Evolutionary conservation across 208 protist genomes (phyloP).

Genomic region (Histomonas meleagridis): DNA sequence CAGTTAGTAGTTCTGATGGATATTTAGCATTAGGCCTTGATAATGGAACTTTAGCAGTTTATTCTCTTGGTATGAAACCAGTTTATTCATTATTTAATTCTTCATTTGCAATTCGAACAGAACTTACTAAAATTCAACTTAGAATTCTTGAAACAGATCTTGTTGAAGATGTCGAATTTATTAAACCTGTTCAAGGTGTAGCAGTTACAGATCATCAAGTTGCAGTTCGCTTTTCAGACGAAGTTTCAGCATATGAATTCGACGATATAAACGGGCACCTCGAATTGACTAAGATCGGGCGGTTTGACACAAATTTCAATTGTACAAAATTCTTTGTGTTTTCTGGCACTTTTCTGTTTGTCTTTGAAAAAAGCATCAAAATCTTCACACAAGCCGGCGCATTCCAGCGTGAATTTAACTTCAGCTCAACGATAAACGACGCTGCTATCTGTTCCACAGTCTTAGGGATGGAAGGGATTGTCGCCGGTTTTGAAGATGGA

Average conservation of each 20-base stretch:
- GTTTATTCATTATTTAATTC: neutral
- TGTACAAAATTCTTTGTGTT: neutral
- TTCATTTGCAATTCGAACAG: neutral
- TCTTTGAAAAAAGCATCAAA: neutral
- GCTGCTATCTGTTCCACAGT: neutral
- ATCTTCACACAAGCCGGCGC: neutral
- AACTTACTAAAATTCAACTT: neutral
- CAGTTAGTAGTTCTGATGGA: neutral
- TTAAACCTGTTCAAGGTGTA: conserved; percentile 5
- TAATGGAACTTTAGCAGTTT: neutral
- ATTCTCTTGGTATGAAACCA: neutral
- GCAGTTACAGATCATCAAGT: neutral
- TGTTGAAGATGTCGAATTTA: conserved; percentile 29
- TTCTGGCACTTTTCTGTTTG: neutral
- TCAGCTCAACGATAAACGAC: neutral
- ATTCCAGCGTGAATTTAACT: neutral
- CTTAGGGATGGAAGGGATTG: neutral
- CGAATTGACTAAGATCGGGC: neutral
- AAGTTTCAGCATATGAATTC: neutral
- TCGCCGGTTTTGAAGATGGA: conserved; percentile 17
- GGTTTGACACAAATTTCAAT: neutral
- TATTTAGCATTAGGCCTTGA: neutral
- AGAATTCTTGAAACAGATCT: conserved; percentile 14
- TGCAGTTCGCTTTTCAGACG: neutral
- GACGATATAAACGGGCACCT: neutral